These are phyloP conservation scores for Leccinum arenicola DNA, from an alignment of 768 basidiomycete genomes.

Conservation along the genomic window DNA sequence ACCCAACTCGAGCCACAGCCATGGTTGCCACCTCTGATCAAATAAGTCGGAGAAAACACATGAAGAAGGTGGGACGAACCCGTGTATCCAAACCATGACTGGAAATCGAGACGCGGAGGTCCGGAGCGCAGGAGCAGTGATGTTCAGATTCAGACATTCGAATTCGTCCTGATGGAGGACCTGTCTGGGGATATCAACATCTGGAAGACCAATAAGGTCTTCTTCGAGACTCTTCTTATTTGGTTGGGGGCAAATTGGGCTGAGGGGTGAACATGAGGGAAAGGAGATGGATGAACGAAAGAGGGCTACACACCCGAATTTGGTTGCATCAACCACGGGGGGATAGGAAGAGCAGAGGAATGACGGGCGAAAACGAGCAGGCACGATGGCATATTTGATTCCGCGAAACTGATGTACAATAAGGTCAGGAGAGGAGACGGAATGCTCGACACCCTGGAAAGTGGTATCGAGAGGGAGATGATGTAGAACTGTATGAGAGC, in stretches of 20 bases:
- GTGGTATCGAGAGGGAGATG: conserved; percentile 59
- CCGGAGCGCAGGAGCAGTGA: conserved; percentile 67
- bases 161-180: conserved; percentile 66
- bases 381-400: conserved; percentile 73
- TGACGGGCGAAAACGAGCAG: conserved; percentile 76
- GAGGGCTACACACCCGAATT: conserved; percentile 54
- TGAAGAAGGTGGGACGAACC: conserved; percentile 43
- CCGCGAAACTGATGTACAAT: conserved; percentile 72
- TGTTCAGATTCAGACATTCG: conserved; percentile 77
- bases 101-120: conserved; percentile 53
- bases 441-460: conserved; percentile 64
- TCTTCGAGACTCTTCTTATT: conserved; percentile 52
- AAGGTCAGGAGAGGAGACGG: conserved; percentile 50
- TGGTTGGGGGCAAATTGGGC: conserved; percentile 75
- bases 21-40: conserved; percentile 60
- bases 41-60: conserved; percentile 19
- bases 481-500: conserved; percentile 35
- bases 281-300: neutral
- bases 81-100: conserved; percentile 87
- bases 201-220: conserved; percentile 55
- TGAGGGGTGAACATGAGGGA: conserved; percentile 26
- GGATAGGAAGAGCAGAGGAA: conserved; percentile 57
- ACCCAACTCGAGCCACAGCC: conserved; percentile 78
- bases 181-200: conserved; percentile 52
- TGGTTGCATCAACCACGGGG: conserved; percentile 57